Conservation (phyloP, 371 early-diverging fungal species). For the Mucor circinelloides region DNA sequence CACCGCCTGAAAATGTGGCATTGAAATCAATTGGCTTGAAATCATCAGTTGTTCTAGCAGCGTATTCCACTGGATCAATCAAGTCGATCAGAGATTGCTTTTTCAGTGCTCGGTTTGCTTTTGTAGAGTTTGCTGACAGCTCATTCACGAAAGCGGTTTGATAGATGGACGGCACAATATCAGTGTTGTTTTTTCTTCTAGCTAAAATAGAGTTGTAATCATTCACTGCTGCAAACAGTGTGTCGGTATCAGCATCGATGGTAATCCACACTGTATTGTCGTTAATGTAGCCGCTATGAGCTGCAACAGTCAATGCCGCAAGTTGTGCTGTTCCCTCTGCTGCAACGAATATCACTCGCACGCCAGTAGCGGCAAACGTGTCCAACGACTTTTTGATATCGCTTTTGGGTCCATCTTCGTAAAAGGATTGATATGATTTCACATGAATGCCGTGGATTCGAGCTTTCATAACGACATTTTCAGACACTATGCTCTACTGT, state of each 20-base stretch:
- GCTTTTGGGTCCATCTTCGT: conserved; percentile 46
- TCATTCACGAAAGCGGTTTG: background rate
- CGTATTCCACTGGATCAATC: conserved; percentile 33
- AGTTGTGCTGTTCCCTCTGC: conserved; percentile 49
- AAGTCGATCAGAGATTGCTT: conserved; percentile 10
- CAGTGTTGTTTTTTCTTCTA: conserved; percentile 16
- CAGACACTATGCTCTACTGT: conserved; percentile 41
- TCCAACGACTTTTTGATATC: conserved; percentile 48
- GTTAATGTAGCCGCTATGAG: conserved; percentile 43
- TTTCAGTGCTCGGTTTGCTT: background rate
- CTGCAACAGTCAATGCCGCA: conserved; percentile 41
- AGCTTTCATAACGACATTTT: conserved; percentile 47
- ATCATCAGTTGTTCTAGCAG: conserved; percentile 26
- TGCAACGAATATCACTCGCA: conserved; percentile 52
- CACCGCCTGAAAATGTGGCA: conserved; percentile 47
- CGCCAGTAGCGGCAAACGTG: conserved; percentile 42
- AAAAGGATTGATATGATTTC: conserved; percentile 49
- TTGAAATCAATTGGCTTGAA: conserved; percentile 34
- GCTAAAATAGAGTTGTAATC: conserved; percentile 32
- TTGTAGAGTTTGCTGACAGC: background rate
- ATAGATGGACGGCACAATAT: conserved; percentile 14
- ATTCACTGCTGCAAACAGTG: conserved; percentile 19
- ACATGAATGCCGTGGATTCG: conserved; percentile 41
- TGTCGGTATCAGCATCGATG: conserved; percentile 21
- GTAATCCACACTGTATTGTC: conserved; percentile 47